Conservation (phyloP, 441 rosid species). For the Gossypium aridum region DNA sequence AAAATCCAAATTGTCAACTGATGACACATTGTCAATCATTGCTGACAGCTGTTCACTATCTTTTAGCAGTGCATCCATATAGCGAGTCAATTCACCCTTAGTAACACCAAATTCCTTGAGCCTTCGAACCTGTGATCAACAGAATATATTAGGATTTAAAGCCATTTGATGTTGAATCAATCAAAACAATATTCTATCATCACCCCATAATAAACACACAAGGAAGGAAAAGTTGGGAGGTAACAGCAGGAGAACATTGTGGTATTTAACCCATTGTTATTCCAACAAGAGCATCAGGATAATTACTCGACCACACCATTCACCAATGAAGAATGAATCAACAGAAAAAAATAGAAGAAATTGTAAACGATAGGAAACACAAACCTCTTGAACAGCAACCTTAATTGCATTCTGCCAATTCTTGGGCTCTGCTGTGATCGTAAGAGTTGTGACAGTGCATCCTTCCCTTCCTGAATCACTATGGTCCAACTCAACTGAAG, state of each 20-base stretch:
- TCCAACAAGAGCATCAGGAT: neutral
- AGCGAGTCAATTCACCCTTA: conserved; percentile 93
- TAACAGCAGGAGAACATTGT: neutral
- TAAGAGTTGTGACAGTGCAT: conserved; percentile 98
- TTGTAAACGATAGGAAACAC: conserved; percentile 21
- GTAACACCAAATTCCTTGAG: conserved; percentile 99
- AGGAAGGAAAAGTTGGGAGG: conserved; percentile 2
- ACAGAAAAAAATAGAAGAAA: conserved; percentile 10
- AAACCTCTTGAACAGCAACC: conserved; percentile 98
- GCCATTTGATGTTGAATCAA: neutral
- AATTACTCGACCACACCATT: conserved; percentile 9
- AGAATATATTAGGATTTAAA: conserved; percentile 19
- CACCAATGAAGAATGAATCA: neutral
- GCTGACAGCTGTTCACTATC: conserved; percentile 99
- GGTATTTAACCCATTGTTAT: neutral
- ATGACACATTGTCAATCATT: conserved; percentile 95
- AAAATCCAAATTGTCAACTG: conserved; percentile 98
- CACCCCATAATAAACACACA: conserved; percentile 2
- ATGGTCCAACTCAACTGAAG: conserved; percentile 98
- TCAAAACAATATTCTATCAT: neutral
- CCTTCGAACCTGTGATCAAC: conserved; percentile 74
- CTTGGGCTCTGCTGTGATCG: conserved; percentile 96
- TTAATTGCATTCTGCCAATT: conserved; percentile 94
- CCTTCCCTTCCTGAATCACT: conserved; percentile 99
- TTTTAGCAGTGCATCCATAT: conserved; percentile 93